Evolutionary conservation across 192 early-diverging fungal species (phyloP).

Genomic region (Podila horticola): DNA sequence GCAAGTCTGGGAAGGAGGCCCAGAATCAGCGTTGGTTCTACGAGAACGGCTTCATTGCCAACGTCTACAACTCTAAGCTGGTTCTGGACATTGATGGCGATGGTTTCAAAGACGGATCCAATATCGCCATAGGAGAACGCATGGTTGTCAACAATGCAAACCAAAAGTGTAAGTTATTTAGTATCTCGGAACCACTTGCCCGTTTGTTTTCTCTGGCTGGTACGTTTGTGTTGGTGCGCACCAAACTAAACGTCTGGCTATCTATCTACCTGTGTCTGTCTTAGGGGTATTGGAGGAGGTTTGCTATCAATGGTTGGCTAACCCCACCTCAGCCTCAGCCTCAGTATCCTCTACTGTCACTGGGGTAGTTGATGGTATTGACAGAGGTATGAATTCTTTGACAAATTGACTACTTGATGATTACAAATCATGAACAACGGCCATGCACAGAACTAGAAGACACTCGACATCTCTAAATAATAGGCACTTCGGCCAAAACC

Average conservation of each 20-base stretch:
- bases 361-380: background rate
- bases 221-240: background rate
- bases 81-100: slow-evolving; percentile 51
- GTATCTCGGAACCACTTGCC: too few species aligned
- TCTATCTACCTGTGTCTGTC: background rate
- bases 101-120: slow-evolving; percentile 47
- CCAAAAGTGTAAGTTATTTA: slow-evolving; percentile 32
- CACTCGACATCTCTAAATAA: background rate
- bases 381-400: slow-evolving; percentile 16
- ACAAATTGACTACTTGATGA: background rate
- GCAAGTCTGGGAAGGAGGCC: slow-evolving; percentile 45
- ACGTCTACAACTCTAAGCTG: slow-evolving; percentile 48
- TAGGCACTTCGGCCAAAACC: background rate
- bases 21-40: slow-evolving; percentile 51
- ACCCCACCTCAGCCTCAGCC: slow-evolving; percentile 4
- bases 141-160: slow-evolving; percentile 25
- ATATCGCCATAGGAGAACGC: slow-evolving; percentile 50
- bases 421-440: background rate
- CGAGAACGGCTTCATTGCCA: slow-evolving; percentile 49
- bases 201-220: background rate
- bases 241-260: too few species aligned
- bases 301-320: slow-evolving; percentile 22
- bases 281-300: slow-evolving; percentile 47
- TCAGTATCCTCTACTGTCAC: background rate
- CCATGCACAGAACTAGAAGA: background rate